Percentiles rank a stretch among this genome's conserved stretches.
These are phyloP conservation scores for Colletotrichum theobromicola DNA, from an alignment of 2,329 filamentous ascomycete species.

Conservation along the genomic window DNA sequence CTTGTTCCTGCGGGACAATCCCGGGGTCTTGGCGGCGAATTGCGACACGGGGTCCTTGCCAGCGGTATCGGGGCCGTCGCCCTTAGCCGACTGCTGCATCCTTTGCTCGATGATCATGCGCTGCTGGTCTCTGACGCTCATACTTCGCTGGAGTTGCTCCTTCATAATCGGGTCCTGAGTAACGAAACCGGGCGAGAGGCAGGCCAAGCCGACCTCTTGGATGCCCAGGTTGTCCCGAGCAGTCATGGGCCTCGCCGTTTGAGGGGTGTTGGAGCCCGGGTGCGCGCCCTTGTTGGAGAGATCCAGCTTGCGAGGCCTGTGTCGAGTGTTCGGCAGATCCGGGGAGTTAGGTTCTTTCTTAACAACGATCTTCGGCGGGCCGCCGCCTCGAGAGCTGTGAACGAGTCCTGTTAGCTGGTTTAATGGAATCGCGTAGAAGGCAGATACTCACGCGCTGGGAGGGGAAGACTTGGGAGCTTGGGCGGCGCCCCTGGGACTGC, in stretches of 20 bases:
- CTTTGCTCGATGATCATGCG: conserved; percentile 92
- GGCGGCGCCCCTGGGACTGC: conserved; percentile 54
- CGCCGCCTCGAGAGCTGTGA: conserved; percentile 55
- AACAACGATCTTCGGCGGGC: conserved; percentile 81
- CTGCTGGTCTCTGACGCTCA: conserved; percentile 93
- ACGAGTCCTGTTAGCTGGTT: neutral
- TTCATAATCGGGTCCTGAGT: conserved; percentile 97
- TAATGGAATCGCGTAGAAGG: neutral
- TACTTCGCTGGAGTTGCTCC: conserved; percentile 91
- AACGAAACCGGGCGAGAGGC: conserved; percentile 92
- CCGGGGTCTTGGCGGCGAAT: conserved; percentile 73
- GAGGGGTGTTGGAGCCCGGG: conserved; percentile 56
- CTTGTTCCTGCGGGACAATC: conserved; percentile 75
- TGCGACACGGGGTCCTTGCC: conserved; percentile 52
- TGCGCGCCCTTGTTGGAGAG: conserved; percentile 66
- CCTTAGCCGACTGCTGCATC: conserved; percentile 82
- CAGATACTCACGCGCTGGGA: conserved; percentile 59
- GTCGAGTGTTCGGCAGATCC: conserved; percentile 72
- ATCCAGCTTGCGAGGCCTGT: conserved; percentile 79
- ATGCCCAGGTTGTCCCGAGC: conserved; percentile 81
- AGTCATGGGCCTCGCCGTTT: conserved; percentile 76
- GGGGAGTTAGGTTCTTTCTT: conserved; percentile 97
- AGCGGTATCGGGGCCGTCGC: conserved; percentile 65
- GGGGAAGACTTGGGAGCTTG: conserved; percentile 59
- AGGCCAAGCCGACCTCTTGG: conserved; percentile 92